These are phyloP conservation scores for Verticillium nonalfalfae DNA, from an alignment of 2,329 filamentous ascomycete species.

Conservation along the genomic window DNA sequence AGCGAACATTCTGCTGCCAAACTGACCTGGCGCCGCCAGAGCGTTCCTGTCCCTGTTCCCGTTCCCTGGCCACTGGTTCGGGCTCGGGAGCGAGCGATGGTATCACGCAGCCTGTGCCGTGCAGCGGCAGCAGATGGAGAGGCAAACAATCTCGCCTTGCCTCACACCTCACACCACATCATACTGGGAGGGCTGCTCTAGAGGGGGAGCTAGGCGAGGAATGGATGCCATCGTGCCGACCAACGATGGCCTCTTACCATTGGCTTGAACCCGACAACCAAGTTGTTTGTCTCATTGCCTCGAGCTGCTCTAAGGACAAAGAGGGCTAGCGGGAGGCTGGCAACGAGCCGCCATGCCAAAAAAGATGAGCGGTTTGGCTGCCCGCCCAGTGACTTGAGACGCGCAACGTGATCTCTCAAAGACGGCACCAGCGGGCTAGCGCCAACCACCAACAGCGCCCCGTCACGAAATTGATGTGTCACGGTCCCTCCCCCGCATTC, in stretches of 20 bases:
- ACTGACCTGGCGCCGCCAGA: neutral
- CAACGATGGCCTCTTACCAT: neutral
- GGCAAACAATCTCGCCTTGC: neutral
- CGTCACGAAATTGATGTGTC: neutral
- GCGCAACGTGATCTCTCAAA: neutral
- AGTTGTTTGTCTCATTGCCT: neutral
- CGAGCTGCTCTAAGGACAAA: neutral
- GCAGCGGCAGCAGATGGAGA: neutral
- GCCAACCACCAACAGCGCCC: neutral
- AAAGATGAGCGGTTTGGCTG: neutral
- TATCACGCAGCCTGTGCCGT: neutral
- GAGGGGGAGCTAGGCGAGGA: neutral
- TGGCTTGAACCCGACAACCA: neutral
- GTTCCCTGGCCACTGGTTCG: neutral
- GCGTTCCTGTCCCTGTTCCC: neutral
- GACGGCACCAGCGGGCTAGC: neutral
- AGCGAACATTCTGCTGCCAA: neutral
- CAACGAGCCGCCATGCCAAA: neutral
- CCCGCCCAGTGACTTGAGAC: neutral
- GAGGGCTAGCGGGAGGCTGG: neutral
- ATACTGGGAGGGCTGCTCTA: neutral
- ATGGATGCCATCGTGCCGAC: neutral
- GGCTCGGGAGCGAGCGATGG: neutral
- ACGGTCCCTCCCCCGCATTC: neutral
- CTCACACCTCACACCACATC: neutral